These are phyloP conservation scores for Mallotus japonicus DNA, from an alignment of 441 rosid genomes.

Conservation along the genomic window DNA sequence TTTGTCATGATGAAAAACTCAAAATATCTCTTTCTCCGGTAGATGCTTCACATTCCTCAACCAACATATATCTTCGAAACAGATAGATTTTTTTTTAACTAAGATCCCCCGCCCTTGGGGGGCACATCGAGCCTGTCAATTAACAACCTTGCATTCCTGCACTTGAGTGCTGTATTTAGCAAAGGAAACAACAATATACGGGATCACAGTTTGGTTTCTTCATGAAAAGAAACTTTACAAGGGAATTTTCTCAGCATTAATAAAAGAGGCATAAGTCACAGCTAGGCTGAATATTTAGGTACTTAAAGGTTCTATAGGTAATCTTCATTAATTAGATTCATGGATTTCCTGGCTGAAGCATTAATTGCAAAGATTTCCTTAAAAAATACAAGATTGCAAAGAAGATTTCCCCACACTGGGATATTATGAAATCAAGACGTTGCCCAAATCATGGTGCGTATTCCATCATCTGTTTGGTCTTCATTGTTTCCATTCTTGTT, in stretches of 20 bases:
- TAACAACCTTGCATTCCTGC: not conserved
- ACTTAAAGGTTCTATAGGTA: not conserved
- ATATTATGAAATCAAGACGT: not conserved
- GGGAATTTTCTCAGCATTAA: not conserved
- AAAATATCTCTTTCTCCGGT: not conserved
- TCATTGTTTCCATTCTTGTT: not conserved
- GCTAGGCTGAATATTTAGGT: not conserved
- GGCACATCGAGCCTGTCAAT: not conserved
- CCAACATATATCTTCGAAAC: not conserved
- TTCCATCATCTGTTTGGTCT: not conserved
- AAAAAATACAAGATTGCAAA: not conserved
- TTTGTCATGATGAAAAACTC: not conserved
- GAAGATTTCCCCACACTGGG: not conserved
- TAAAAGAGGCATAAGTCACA: not conserved
- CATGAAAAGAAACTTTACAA: not conserved
- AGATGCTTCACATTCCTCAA: not conserved
- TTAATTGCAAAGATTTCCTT: not conserved
- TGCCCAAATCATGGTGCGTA: not conserved
- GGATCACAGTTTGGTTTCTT: not conserved
- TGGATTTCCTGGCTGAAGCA: not conserved
- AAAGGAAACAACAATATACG: not conserved
- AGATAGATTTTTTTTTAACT: too few relatives aligned
- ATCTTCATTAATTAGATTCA: not conserved
- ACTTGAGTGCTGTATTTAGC: not conserved
- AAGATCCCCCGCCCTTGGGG: not conserved